A percentile compares a stretch with the other conserved stretches of the same genome.
Conservation (phyloP, 2,329 filamentous ascomycete genomes). For the Ophiocordyceps camponoti-rufipedis region DNA sequence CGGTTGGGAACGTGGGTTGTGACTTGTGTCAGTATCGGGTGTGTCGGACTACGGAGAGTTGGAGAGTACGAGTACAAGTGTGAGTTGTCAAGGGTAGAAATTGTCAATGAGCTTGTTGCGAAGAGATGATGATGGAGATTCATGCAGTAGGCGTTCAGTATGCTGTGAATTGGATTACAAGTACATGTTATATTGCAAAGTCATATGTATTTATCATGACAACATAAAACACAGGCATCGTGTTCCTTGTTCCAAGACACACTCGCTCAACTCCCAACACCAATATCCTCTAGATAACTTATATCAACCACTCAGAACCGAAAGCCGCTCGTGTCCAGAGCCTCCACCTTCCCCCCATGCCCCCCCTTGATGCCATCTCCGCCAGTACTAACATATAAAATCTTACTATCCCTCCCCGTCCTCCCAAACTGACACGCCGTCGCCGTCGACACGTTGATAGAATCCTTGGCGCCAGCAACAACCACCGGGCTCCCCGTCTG, state of each 20-base stretch:
- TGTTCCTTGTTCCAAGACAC: neutral
- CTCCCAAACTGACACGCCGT: neutral
- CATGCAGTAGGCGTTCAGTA: neutral
- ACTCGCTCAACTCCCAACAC: no score
- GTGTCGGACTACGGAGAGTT: no score
- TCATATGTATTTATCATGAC: no score
- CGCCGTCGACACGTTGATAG: neutral
- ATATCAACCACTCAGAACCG: neutral
- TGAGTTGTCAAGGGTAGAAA: no score
- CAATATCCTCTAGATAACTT: no score
- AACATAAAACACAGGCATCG: neutral
- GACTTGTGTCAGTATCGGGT: no score
- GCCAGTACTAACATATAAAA: neutral
- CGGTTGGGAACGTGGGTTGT: no score
- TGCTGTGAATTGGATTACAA: no score
- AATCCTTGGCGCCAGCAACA: neutral
- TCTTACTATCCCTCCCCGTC: neutral
- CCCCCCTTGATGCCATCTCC: neutral
- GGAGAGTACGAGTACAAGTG: no score
- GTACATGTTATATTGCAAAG: no score
- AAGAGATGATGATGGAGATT: no score
- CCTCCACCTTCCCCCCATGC: neutral
- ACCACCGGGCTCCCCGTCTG: neutral
- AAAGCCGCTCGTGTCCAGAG: neutral
- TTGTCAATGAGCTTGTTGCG: no score